Evolutionary conservation across 164 flowering plant species (phyloP).

Genomic region (Taxillus chinensis): DNA sequence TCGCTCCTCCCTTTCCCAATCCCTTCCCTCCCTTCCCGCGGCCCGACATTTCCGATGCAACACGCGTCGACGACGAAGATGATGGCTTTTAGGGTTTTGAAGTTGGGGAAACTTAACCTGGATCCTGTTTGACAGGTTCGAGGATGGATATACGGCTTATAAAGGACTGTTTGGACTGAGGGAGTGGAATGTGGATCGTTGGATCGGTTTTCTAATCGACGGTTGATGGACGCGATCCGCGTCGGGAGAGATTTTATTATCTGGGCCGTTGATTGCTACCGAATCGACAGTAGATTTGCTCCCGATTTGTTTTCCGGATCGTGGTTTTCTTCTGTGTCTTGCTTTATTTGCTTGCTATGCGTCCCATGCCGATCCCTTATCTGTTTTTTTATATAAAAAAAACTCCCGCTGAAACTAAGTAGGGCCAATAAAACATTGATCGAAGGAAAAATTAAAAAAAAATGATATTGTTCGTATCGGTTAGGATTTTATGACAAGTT

Average conservation of each 20-base stretch:
- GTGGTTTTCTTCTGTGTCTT: neutral
- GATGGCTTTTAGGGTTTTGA: too few relatives aligned
- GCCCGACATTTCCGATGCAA: neutral
- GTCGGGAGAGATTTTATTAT: neutral
- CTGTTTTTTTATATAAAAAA: too few relatives aligned
- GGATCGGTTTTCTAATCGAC: neutral
- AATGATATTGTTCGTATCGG: too few relatives aligned
- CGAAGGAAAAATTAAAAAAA: too few relatives aligned
- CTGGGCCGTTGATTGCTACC: neutral
- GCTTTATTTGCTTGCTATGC: too few relatives aligned
- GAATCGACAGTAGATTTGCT: neutral
- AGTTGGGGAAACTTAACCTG: too few relatives aligned
- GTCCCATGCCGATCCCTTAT: too few relatives aligned
- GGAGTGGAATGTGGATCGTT: neutral
- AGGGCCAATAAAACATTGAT: too few relatives aligned
- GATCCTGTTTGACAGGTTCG: too few relatives aligned
- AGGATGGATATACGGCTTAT: neutral
- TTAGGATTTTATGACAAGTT: too few relatives aligned
- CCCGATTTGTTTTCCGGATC: neutral
- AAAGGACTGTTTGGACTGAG: neutral
- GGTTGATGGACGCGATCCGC: neutral
- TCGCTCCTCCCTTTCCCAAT: conserved; percentile 33
- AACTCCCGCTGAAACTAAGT: too few relatives aligned
- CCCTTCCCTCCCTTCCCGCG: conserved; percentile 31
- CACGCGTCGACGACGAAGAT: too few relatives aligned